Base-by-base conservation (phyloP, 1,139 yeast species). In the Protomyces pachydermus region DNA sequence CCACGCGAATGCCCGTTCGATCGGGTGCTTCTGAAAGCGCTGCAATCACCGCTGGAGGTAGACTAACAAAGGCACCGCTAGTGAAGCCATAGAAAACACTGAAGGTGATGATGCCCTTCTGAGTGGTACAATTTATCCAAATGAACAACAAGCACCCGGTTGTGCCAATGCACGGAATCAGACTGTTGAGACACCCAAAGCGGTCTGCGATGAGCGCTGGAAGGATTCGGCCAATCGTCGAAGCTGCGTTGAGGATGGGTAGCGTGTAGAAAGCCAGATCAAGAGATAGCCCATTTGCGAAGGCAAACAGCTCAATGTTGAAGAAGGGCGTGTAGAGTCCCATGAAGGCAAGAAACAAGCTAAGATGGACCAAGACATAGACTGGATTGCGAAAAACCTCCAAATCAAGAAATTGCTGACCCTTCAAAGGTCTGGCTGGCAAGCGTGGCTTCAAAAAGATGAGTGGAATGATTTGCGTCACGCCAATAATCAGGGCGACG, bases 1-100 rank as follows among this genome's bases (percentile, higher is more conserved):
- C 87, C 71, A 84, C 82, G 34, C 88, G 80, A 65, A 82, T 82
- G 32, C 87, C 87, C 70, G 84, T 82, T 42, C 45, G 60, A 16
- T 71, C 65, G 56, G 74, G 66, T 65, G 79, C 80, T 25, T 82
- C 80, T 3, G 86, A 82, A 39, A 86, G 82, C 69, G 83, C 85
- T 1, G 76, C 72, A 12, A 78, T 68, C 48, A 76, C 72, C 0
- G 78, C 75, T 0, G 82, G 81, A 0, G 80, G 78, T 46, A 81
- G 67, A 9, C 82, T 76, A 38, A 81, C 75, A 6, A 79, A 73
- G 14, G 73, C 68, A 0, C 82, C 81, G 6, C 80, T 75, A 68
- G 78, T 78, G 67, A 82, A 77, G 0, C 88, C 88, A 65, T 80
- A 81, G 0, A 82, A 54, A 0, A 78, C 75, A 0, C 82, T 76